Evolutionary conservation across 257 asterid species (phyloP).

Genomic region (Gynochthodes officinalis): DNA sequence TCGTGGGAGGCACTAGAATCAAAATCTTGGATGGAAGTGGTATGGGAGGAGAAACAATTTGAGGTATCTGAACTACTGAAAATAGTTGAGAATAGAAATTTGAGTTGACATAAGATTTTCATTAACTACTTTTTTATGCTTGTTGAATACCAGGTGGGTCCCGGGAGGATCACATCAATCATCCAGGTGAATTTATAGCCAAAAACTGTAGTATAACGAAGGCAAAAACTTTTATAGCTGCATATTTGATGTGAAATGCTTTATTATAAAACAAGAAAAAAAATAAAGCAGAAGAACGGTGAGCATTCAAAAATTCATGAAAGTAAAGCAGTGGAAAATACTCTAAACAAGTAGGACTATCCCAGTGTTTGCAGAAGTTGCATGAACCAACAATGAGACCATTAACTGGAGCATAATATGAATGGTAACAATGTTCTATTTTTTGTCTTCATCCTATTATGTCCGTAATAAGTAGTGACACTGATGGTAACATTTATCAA

Average conservation of each 20-base stretch:
- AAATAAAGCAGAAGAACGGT: too few species aligned
- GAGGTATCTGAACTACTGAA: slow-evolving; percentile 39
- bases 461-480: not conserved
- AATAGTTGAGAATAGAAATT: not conserved
- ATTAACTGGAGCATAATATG: too few species aligned
- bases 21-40: slow-evolving; percentile 57
- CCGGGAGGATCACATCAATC: slow-evolving; percentile 73
- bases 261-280: too few species aligned
- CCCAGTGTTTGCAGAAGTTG: not conserved
- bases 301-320: not conserved
- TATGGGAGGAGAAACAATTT: slow-evolving; percentile 75
- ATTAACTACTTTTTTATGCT: slow-evolving; percentile 11
- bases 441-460: not conserved
- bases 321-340: not conserved
- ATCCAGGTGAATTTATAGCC: slow-evolving; percentile 48
- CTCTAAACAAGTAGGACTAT: not conserved
- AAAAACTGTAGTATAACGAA: slow-evolving; percentile 1
- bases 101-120: slow-evolving; percentile 3
- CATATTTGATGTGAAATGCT: not conserved
- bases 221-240: not conserved
- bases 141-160: slow-evolving; percentile 48
- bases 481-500: not conserved
- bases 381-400: not conserved
- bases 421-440: not conserved
- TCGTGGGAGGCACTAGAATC: slow-evolving; percentile 58